A percentile compares a stretch with the other conserved stretches of the same genome.
phyloP scores from a whole-genome alignment of 2,329 filamentous ascomycete genomes.

The Periconia digitata region DNA sequence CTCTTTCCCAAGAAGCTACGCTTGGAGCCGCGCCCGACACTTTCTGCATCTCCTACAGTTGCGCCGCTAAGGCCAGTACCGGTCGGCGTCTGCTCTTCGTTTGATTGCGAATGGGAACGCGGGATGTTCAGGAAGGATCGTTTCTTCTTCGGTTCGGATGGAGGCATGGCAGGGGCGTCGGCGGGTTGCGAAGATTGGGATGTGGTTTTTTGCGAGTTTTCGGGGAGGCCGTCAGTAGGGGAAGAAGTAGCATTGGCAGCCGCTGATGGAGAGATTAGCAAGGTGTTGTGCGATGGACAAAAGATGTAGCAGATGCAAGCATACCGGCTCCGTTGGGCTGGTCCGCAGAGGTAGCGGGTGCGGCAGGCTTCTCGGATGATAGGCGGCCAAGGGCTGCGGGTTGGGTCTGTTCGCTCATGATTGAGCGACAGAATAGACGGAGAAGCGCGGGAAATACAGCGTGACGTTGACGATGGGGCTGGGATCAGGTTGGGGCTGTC shows the following conservation, averaged over 20 bases:
- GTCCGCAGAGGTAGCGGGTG: slow-evolving; percentile 19
- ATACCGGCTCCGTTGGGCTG: slow-evolving; percentile 40
- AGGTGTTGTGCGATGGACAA: neutral
- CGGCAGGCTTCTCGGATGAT: slow-evolving; percentile 31
- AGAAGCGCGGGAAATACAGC: slow-evolving; percentile 19
- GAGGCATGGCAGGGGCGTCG: slow-evolving; percentile 13
- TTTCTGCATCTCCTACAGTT: slow-evolving; percentile 50
- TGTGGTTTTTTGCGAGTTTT: slow-evolving; percentile 16
- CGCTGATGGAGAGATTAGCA: slow-evolving; percentile 18
- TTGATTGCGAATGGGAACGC: slow-evolving; percentile 31
- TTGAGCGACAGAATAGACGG: slow-evolving; percentile 24
- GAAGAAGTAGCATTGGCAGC: slow-evolving; percentile 8
- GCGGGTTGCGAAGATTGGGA: slow-evolving; percentile 18
- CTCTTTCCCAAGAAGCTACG: slow-evolving; percentile 50
- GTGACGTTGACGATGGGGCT: slow-evolving; percentile 16
- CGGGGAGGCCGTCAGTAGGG: slow-evolving; percentile 19
- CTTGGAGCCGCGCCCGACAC: slow-evolving; percentile 48
- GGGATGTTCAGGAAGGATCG: slow-evolving; percentile 42
- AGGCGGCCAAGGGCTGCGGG: slow-evolving; percentile 24
- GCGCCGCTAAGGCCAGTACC: slow-evolving; percentile 47
- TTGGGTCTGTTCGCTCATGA: slow-evolving; percentile 40
- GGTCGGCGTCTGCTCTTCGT: slow-evolving; percentile 35
- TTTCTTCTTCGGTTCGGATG: slow-evolving; percentile 37
- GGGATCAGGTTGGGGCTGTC: slow-evolving; percentile 22
- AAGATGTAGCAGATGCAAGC: slow-evolving; percentile 13